Percentiles rank a stretch among this genome's conserved stretches.
These are phyloP conservation scores for Royoungia palumana DNA, from an alignment of 768 basidiomycete species.

Conservation along the genomic window DNA sequence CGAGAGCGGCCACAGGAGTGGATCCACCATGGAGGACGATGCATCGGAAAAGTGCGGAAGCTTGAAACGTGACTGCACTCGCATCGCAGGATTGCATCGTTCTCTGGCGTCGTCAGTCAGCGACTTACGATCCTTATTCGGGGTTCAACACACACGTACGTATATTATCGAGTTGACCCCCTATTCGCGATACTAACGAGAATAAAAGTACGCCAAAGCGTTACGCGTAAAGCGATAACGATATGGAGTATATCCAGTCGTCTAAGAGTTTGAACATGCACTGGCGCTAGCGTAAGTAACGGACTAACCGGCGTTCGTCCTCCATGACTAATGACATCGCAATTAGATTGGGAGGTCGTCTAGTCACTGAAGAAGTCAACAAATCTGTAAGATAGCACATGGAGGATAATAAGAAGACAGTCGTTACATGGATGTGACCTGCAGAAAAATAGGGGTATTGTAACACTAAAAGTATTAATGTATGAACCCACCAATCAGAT, in stretches of 20 bases:
- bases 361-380: background rate
- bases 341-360: background rate
- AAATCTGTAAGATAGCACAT: background rate
- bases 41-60: too few relatives aligned
- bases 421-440: constrained; percentile 1
- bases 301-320: background rate
- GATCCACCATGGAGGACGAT: background rate
- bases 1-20: background rate
- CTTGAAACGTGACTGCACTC: too few relatives aligned
- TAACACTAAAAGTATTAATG: constrained; percentile 4
- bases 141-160: background rate
- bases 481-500: background rate
- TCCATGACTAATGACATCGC: background rate
- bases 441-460: background rate
- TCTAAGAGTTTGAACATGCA: too few relatives aligned
- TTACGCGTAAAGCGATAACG: background rate
- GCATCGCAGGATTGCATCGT: too few relatives aligned
- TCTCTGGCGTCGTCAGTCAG: background rate
- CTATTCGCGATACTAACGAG: background rate
- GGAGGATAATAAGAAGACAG: background rate
- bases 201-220: background rate
- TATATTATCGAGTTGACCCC: background rate
- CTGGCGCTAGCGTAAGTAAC: background rate
- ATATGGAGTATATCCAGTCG: background rate
- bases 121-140: background rate